Percentiles rank a stretch among this genome's conserved stretches.
Evolutionary conservation across 1,139 yeast genomes (phyloP).

Genomic region (Pichia sp.): DNA sequence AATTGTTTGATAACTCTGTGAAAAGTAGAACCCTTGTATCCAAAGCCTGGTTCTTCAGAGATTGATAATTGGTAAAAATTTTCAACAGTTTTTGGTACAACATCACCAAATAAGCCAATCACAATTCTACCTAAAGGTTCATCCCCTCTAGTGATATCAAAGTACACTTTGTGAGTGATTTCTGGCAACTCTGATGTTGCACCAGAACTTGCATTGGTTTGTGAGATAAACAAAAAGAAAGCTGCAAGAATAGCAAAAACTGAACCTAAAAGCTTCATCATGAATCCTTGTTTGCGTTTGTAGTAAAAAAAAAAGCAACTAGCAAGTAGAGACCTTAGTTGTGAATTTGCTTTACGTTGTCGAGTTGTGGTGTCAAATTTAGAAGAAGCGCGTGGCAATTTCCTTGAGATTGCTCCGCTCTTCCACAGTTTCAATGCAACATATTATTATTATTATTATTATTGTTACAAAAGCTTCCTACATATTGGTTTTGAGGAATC

Average conservation of each 20-base stretch:
- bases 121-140: constrained; percentile 50
- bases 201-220: constrained; percentile 16
- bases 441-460: too few species aligned
- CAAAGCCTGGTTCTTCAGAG: constrained; percentile 48
- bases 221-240: constrained; percentile 19
- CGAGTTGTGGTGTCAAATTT: too few species aligned
- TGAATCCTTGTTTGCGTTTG: constrained; percentile 4
- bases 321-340: too few species aligned
- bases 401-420: too few species aligned
- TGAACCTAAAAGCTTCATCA: constrained; percentile 24
- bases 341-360: too few species aligned
- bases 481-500: too few species aligned
- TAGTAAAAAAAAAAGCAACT: too few species aligned
- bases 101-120: constrained; percentile 51
- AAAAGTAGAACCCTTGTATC: constrained; percentile 44
- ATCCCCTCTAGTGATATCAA: constrained; percentile 81
- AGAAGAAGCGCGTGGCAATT: too few species aligned
- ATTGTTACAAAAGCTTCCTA: too few species aligned
- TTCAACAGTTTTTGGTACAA: constrained; percentile 54
- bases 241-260: constrained; percentile 19
- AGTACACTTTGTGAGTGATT: constrained; percentile 70
- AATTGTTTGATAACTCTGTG: constrained; percentile 52
- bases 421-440: too few species aligned
- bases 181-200: constrained; percentile 40
- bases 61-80: constrained; percentile 53